Evolutionary conservation across 805 yeast species (phyloP).

Genomic region (Kazachstania africana): DNA sequence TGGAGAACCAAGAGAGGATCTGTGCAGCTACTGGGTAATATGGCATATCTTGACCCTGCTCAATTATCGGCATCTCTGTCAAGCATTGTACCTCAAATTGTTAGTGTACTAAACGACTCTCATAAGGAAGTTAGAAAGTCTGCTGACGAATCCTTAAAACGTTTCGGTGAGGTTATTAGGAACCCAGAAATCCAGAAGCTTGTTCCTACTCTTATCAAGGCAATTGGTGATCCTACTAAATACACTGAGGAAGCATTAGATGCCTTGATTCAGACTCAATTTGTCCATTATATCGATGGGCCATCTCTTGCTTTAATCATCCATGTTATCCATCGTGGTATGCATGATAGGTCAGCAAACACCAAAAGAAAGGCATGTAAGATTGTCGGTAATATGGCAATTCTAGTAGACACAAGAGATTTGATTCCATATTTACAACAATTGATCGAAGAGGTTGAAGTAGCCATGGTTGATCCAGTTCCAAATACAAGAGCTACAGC

Average conservation of each 20-base stretch:
- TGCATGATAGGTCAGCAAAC: conserved; percentile 86
- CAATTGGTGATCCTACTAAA: conserved; percentile 92
- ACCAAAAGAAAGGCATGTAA: conserved; percentile 92
- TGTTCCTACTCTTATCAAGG: conserved; percentile 77
- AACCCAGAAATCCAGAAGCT: conserved; percentile 93
- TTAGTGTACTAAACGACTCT: conserved; percentile 84
- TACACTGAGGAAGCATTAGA: conserved; percentile 82
- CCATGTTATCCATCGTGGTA: conserved; percentile 91
- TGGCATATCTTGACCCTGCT: conserved; percentile 95
- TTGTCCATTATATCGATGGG: conserved; percentile 95
- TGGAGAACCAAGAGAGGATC: conserved; percentile 98
- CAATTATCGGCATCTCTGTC: conserved; percentile 85
- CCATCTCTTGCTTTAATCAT: conserved; percentile 92
- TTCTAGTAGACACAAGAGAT: conserved; percentile 81
- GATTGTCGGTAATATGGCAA: conserved; percentile 97
- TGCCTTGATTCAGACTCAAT: conserved; percentile 76
- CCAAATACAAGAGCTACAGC: conserved; percentile 96
- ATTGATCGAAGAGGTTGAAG: conserved; percentile 71
- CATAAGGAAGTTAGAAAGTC: conserved; percentile 96
- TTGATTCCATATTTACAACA: conserved; percentile 71
- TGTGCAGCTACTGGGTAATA: conserved; percentile 88
- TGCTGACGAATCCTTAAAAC: conserved; percentile 76
- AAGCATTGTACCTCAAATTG: conserved; percentile 90
- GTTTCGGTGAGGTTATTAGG: conserved; percentile 93
- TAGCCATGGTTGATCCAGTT: conserved; percentile 97